Evolutionary conservation across 306 rosid genomes (phyloP).

Genomic region (Psophocarpus tetragonolobus): DNA sequence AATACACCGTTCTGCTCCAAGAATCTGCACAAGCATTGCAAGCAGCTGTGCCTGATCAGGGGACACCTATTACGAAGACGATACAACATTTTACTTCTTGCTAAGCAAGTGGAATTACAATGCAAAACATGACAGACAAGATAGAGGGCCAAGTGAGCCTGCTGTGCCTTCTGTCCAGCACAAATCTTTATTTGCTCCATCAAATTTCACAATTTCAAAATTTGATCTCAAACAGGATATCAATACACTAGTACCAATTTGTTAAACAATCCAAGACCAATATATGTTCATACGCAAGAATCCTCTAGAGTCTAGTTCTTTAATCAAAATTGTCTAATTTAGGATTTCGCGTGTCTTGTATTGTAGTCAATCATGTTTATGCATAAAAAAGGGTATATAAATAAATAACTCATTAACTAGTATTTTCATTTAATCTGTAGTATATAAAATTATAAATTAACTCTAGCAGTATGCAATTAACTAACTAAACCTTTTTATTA

Average conservation of each 20-base stretch:
- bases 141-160: background rate
- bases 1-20: slow-evolving; percentile 87
- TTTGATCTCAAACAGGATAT: slow-evolving; percentile 1
- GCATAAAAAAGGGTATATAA: background rate
- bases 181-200: background rate
- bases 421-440: background rate
- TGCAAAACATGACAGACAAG: slow-evolving; percentile 19
- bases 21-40: slow-evolving; percentile 89
- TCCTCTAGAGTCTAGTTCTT: background rate
- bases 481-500: background rate
- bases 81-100: slow-evolving; percentile 20
- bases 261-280: slow-evolving; percentile 7
- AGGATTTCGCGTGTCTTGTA: background rate
- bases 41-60: slow-evolving; percentile 98
- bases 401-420: background rate
- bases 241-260: background rate
- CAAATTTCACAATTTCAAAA: slow-evolving; percentile 24
- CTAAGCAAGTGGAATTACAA: slow-evolving; percentile 3
- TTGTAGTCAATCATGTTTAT: background rate
- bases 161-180: background rate
- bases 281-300: background rate
- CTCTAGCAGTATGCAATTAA: background rate
- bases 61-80: slow-evolving; percentile 64
- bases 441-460: background rate
- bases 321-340: background rate